Conservation (phyloP, 2,329 filamentous ascomycete species). For the Sarocladium oryzae region DNA sequence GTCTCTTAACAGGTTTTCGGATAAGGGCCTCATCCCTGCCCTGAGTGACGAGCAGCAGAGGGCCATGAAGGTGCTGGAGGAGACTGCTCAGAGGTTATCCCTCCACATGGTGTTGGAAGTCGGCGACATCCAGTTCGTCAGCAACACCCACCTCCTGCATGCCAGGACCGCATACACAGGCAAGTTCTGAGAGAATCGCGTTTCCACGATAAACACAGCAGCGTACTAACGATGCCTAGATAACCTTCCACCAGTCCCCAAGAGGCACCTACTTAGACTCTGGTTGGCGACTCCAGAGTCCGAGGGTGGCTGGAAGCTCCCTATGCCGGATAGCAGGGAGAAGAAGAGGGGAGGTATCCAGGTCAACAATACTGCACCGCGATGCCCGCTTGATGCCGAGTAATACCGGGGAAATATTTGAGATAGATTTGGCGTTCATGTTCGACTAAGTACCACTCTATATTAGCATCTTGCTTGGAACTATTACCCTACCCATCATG, state of each 20-base stretch:
- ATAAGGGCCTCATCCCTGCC: constrained; percentile 46
- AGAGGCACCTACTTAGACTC: constrained; percentile 73
- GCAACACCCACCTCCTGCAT: constrained; percentile 75
- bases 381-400: constrained; percentile 71
- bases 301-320: constrained; percentile 80
- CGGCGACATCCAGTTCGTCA: constrained; percentile 81
- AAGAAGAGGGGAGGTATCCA: constrained; percentile 87
- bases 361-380: constrained; percentile 72
- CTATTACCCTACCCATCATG: too few relatives aligned
- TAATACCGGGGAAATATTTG: constrained; percentile 29
- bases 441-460: background rate
- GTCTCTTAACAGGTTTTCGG: constrained; percentile 67
- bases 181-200: background rate
- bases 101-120: constrained; percentile 84
- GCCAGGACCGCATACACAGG: constrained; percentile 69
- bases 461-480: background rate
- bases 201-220: too few relatives aligned
- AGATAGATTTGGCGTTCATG: background rate
- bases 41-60: constrained; percentile 48
- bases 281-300: constrained; percentile 78
- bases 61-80: constrained; percentile 57
- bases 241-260: constrained; percentile 10
- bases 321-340: constrained; percentile 73
- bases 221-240: background rate
- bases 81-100: constrained; percentile 63